phyloP scores from a whole-genome alignment of 2,329 filamentous ascomycete species.

The Stromatinia cepivora region DNA sequence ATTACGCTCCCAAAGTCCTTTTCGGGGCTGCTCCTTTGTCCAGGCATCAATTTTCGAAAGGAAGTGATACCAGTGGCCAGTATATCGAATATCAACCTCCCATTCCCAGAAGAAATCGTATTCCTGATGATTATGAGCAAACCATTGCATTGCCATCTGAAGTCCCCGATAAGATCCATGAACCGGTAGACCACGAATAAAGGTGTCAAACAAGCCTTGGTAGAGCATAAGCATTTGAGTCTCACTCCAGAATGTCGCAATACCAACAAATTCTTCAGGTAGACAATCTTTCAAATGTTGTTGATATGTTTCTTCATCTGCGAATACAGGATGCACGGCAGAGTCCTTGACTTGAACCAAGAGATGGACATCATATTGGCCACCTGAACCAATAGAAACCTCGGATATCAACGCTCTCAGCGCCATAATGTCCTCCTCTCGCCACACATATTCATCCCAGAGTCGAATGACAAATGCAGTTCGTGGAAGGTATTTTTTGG shows the following conservation, averaged over 20 bases:
- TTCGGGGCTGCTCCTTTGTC: conserved; percentile 72
- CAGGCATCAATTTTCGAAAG: conserved; percentile 69
- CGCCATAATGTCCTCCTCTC: conserved; percentile 77
- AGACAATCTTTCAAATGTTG: conserved; percentile 66
- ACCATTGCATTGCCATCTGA: conserved; percentile 93
- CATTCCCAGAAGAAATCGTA: conserved; percentile 94
- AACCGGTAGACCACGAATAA: conserved; percentile 68
- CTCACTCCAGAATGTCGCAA: conserved; percentile 92
- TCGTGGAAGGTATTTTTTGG: conserved; percentile 48
- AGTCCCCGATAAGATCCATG: conserved; percentile 92
- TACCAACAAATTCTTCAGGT: conserved; percentile 81
- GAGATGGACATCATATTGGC: conserved; percentile 83
- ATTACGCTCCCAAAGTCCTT: conserved; percentile 80
- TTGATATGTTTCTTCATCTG: conserved; percentile 67
- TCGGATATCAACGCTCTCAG: conserved; percentile 83
- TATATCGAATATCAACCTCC: conserved; percentile 93
- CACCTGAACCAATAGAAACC: conserved; percentile 75
- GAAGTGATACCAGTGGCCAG: conserved; percentile 79
- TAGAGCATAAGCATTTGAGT: conserved; percentile 91
- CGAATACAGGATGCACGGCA: conserved; percentile 75
- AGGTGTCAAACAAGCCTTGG: conserved; percentile 80
- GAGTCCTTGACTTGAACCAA: conserved; percentile 83
- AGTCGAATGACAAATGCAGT: conserved; percentile 80
- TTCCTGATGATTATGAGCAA: conserved; percentile 83
- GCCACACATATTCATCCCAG: conserved; percentile 79